Evolutionary conservation across 805 yeast species (phyloP), one percentile per base, ranked within the genome.

Genomic region (Suhomyces kilbournensis): DNA sequence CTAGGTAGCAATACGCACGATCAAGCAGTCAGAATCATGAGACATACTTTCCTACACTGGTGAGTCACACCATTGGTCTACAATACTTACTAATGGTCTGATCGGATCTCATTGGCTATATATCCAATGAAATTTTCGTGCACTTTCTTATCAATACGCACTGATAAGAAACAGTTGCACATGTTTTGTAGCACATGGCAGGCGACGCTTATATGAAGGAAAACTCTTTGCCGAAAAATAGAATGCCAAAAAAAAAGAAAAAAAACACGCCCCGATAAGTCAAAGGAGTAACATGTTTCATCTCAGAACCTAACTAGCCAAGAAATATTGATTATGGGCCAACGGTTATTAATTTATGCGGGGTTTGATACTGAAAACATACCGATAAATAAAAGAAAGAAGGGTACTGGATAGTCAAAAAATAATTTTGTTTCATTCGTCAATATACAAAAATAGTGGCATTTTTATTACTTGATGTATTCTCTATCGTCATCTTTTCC

Each of bases 401-500:
- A 15, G 20, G 40, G 40, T n/a, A 19, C 42, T 3, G 10, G 2
- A 12, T 2, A 8, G 40, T 35, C 7, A 15, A 32, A 49, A 48
- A 28, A 30, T 15, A 15, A 47, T 14, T 26, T 26, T 23, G n/a
- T 44, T 34, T 8, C 19, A 28, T 34, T 12, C 4, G 12, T 22
- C 30, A 28, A 49, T 45, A 17, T 17, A 17, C 12, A 38, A 38
- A 17, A 38, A 19, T 10, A n/a, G 22, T 38, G 42, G n/a, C 42
- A 26, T 23, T 28, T 43, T 30, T 35, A 32, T 34, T 43, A 46
- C 48, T 81, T 71, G 30, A 80, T 83, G 63, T 92, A 92, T 30
- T 79, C 90, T 70, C 97, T 84, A 66, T 85, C 90, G 53, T 83
- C 87, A 43, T 68, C 74, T 49, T 78, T 82, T 57, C 94, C 96